Base-by-base conservation (phyloP, 1,284 basidiomycete genomes). In the Inonotus hispidus region DNA sequence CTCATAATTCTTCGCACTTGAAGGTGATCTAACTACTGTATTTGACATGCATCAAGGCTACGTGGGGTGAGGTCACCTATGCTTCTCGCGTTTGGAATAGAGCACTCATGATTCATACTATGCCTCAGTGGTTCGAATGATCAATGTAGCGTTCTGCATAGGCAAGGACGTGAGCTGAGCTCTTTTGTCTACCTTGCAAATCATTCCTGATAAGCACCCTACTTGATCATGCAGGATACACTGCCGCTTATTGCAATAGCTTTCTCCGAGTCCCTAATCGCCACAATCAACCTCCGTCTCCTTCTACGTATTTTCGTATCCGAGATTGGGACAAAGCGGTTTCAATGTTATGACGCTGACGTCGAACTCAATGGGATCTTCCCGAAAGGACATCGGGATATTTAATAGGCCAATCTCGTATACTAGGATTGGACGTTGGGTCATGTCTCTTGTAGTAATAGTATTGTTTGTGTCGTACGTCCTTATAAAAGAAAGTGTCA, bases 231-330 rank as follows among this genome's bases (percentile, higher is more conserved):
- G 10, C 56, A 52, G 50, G 25, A 8, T 2, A 23, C 16, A 5
- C 27, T 52, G 29, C 50, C 50, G 7, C 27, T 52, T 16, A 52
- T 52, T 16, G 27, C 23, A 2, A 52, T 52, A 35, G 10, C 50
- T 19, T 57, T 46, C 56, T 27, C 37, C 27, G 56, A 57, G 27
- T 46, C 56, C 2, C 43, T 57, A 14, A 49, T 57, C 41, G 43
- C 45, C n/a, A 32, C 45, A n/a, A 57, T 57, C 45, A 57, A 57
- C 56, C 43, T 47, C 16, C 56, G 45, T 11, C 56, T 57, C 23
- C 45, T 57, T 16, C 29, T 57, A 16, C 56, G 45, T 23, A 45
- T 57, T 25, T 57, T 57, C 14, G 27, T n/a, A n/a, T 57, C 56
- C 14, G 50, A 52, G 23, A 7, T 16, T n/a, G 41, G 41, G n/a